phyloP scores from a whole-genome alignment of 2,329 filamentous ascomycete species.

The Aspergillus alliaceus region DNA sequence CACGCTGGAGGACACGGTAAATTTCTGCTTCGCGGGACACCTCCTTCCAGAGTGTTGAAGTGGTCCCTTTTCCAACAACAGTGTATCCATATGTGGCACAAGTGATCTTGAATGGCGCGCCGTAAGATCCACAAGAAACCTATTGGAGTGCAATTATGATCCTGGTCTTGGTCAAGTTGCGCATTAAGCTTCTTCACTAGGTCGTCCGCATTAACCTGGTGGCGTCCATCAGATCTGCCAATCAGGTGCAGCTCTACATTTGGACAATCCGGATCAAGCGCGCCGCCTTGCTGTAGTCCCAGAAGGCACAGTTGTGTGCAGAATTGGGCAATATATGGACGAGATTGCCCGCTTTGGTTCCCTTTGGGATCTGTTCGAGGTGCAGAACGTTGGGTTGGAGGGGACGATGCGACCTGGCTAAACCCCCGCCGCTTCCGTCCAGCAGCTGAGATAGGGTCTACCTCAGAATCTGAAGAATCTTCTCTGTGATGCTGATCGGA shows the following conservation, averaged over 20 bases:
- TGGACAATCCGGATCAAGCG: conserved; percentile 22
- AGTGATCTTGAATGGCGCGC: conserved; percentile 15
- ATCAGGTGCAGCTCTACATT: conserved; percentile 22
- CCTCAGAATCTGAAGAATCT: conserved; percentile 17
- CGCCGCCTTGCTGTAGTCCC: conserved; percentile 21
- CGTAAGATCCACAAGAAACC: conserved; percentile 23
- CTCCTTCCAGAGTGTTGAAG: neutral
- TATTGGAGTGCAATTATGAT: conserved; percentile 28
- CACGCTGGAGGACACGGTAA: neutral
- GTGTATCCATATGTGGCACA: neutral
- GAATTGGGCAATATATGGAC: conserved; percentile 16
- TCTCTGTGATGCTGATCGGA: conserved; percentile 5
- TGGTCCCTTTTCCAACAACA: neutral
- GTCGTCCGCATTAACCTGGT: conserved; percentile 17
- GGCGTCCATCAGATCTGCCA: conserved; percentile 8
- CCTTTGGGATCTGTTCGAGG: conserved; percentile 6
- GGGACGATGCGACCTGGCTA: conserved; percentile 23
- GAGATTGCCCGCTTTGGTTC: conserved; percentile 13
- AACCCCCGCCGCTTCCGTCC: conserved; percentile 24
- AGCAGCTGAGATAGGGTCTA: conserved; percentile 9
- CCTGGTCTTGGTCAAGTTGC: conserved; percentile 29
- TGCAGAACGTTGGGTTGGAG: conserved; percentile 11
- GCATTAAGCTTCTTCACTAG: conserved; percentile 23
- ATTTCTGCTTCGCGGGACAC: neutral
- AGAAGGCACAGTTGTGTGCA: conserved; percentile 29